Percentiles rank a stretch among this genome's conserved stretches.
Evolutionary conservation across 2,329 filamentous ascomycete species (phyloP).

Genomic region (Penicillium sp.): DNA sequence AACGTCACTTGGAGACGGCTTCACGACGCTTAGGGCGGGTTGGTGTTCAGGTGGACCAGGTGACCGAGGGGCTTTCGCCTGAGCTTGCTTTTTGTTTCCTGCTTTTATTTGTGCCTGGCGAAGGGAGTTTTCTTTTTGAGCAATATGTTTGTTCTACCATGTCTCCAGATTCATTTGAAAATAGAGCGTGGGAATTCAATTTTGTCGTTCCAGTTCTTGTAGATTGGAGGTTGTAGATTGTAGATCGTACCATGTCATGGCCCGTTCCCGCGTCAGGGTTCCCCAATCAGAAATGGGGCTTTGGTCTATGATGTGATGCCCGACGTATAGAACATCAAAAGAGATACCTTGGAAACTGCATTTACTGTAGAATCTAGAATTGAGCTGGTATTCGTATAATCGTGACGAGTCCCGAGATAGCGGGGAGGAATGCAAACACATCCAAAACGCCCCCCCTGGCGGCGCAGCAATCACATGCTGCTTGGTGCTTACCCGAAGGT

Average conservation of each 20-base stretch:
- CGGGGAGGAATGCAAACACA: not conserved
- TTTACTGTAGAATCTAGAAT: not conserved
- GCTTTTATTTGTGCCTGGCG: constrained; percentile 28
- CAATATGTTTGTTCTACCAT: constrained; percentile 37
- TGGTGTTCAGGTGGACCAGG: constrained; percentile 37
- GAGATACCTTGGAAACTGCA: not conserved
- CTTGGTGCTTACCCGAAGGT: too few relatives aligned
- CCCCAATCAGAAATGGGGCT: not conserved
- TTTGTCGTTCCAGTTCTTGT: not conserved
- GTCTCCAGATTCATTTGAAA: constrained; percentile 19
- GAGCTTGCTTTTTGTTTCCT: constrained; percentile 30
- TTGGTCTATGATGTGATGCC: not conserved
- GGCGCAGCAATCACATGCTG: constrained; percentile 3
- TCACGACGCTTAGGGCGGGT: constrained; percentile 30
- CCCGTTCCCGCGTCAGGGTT: not conserved
- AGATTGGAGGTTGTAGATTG: not conserved
- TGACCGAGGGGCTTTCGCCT: constrained; percentile 28
- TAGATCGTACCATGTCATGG: not conserved
- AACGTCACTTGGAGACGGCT: constrained; percentile 30
- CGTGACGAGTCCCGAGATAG: not conserved
- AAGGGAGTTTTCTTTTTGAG: constrained; percentile 35
- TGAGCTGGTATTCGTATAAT: not conserved
- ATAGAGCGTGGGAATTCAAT: constrained; percentile 16
- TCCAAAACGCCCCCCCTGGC: not conserved
- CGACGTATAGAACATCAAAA: not conserved